Evolutionary conservation across 306 rosid species (phyloP).

Genomic region (Cicer bijugum): DNA sequence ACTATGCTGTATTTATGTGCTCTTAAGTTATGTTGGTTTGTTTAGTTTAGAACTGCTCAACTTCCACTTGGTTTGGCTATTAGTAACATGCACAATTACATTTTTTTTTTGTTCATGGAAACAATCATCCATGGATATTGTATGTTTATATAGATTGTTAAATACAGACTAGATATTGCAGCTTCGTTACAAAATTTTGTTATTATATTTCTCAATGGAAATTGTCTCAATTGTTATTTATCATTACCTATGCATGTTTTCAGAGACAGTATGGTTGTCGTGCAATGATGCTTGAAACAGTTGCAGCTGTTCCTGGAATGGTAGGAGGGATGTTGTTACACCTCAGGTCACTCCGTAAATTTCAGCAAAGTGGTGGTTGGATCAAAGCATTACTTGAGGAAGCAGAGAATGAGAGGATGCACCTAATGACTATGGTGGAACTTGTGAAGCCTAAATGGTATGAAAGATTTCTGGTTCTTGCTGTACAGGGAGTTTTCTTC

Average conservation of each 20-base stretch:
- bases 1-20: background rate
- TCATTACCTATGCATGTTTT: background rate
- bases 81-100: background rate
- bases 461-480: constrained; percentile 69
- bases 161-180: background rate
- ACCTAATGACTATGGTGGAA: constrained; percentile 83
- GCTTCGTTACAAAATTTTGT: constrained; percentile 6
- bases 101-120: background rate
- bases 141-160: background rate
- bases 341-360: constrained; percentile 64
- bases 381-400: constrained; percentile 78
- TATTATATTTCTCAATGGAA: constrained; percentile 1
- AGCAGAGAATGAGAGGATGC: constrained; percentile 92
- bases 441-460: constrained; percentile 77
- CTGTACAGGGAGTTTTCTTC: constrained; percentile 88
- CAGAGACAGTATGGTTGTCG: constrained; percentile 76
- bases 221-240: constrained; percentile 3
- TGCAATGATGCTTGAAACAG: constrained; percentile 85
- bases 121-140: background rate
- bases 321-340: constrained; percentile 81
- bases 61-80: too few relatives aligned
- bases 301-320: constrained; percentile 83
- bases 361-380: constrained; percentile 76
- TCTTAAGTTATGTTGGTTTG: background rate
- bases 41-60: constrained; percentile 46